phyloP scores from a whole-genome alignment of 2,329 filamentous ascomycete genomes.

The Akanthomyces uredinophilus region DNA sequence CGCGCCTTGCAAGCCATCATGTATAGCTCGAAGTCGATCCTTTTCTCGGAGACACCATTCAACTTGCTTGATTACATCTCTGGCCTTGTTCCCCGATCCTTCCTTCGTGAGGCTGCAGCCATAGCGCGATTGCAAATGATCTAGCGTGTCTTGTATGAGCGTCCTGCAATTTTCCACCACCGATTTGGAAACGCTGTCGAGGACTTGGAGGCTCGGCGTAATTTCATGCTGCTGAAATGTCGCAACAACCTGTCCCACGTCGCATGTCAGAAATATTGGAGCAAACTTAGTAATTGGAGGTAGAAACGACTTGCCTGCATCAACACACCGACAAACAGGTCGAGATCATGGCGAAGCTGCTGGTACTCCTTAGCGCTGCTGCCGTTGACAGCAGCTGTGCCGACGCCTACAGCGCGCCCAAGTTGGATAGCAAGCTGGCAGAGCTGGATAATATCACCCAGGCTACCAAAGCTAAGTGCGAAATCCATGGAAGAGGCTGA shows the following conservation, averaged over 20 bases:
- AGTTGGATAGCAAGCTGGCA: not conserved
- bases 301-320: not conserved
- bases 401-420: not conserved
- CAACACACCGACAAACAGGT: not conserved
- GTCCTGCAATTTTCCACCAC: not conserved
- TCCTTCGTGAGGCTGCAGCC: not conserved
- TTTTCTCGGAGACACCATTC: not conserved
- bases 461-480: slow-evolving; percentile 1
- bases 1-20: too few relatives aligned
- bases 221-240: slow-evolving; percentile 4
- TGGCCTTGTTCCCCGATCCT: not conserved
- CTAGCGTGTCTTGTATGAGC: not conserved
- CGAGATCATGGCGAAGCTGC: not conserved
- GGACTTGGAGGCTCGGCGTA: not conserved
- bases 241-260: not conserved
- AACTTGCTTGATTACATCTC: not conserved
- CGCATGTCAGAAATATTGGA: too few relatives aligned
- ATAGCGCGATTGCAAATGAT: slow-evolving; percentile 1
- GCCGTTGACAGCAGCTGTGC: not conserved
- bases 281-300: too few relatives aligned
- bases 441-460: not conserved
- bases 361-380: slow-evolving; percentile 1
- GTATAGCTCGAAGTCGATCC: too few relatives aligned
- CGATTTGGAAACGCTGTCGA: not conserved
- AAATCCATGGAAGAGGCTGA: not conserved